phyloP scores from a whole-genome alignment of 495 filamentous ascomycete species.

The Penicillium manginii region DNA sequence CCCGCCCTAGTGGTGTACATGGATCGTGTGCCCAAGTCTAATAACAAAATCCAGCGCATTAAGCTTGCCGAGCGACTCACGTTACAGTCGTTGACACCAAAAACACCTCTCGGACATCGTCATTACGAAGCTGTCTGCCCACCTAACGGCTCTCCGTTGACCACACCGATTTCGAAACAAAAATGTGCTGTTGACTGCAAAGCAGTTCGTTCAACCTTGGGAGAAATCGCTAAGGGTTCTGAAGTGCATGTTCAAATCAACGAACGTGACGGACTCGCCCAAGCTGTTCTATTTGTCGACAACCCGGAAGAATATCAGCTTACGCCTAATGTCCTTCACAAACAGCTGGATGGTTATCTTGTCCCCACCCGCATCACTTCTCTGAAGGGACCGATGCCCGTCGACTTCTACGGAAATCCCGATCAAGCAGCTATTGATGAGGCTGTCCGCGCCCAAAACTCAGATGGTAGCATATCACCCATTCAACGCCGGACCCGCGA shows the following conservation, averaged over 20 bases:
- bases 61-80: slow-evolving; percentile 39
- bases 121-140: slow-evolving; percentile 43
- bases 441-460: slow-evolving; percentile 19
- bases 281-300: slow-evolving; percentile 20
- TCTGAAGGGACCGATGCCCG: slow-evolving; percentile 31
- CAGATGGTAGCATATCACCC: slow-evolving; percentile 18
- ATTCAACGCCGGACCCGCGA: slow-evolving; percentile 32
- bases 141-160: slow-evolving; percentile 36
- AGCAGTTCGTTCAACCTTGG: slow-evolving; percentile 7
- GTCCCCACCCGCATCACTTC: slow-evolving; percentile 33
- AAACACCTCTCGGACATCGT: slow-evolving; percentile 27
- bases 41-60: slow-evolving; percentile 51
- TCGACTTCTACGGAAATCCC: slow-evolving; percentile 23
- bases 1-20: slow-evolving; percentile 47
- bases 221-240: not conserved
- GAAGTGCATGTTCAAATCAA: slow-evolving; percentile 17
- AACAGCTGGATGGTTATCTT: slow-evolving; percentile 31
- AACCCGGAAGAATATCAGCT: slow-evolving; percentile 7
- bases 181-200: slow-evolving; percentile 19
- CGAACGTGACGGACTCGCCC: slow-evolving; percentile 23
- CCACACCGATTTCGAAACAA: slow-evolving; percentile 21
- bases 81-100: slow-evolving; percentile 33
- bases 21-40: slow-evolving; percentile 44
- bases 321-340: slow-evolving; percentile 13
- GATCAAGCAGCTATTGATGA: slow-evolving; percentile 30